phyloP scores from a whole-genome alignment of 1,139 yeast genomes.

The Magnusiomyces ingens region DNA sequence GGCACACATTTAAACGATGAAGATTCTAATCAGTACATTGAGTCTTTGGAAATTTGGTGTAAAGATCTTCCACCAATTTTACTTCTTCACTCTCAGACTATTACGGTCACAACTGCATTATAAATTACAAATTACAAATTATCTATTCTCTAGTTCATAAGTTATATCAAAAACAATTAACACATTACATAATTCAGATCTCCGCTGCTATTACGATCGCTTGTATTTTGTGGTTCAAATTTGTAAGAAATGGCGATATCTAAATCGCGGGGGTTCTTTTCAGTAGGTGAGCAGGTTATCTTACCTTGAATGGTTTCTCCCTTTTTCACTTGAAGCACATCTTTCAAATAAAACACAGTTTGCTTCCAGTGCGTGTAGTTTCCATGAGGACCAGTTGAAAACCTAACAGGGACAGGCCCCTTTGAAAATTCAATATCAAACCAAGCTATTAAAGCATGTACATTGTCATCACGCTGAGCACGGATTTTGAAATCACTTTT shows the following conservation, averaged over 20 bases:
- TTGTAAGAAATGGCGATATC: conserved; percentile 41
- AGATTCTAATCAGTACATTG: conserved; percentile 68
- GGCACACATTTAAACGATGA: conserved; percentile 69
- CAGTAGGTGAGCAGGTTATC: conserved; percentile 71
- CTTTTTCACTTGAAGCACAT: conserved; percentile 67
- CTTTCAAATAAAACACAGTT: conserved; percentile 84
- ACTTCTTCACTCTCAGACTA: conserved; percentile 80
- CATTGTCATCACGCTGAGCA: conserved; percentile 70
- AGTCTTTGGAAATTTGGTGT: conserved; percentile 73
- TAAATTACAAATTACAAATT: conserved; percentile 27
- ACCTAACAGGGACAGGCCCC: conserved; percentile 34
- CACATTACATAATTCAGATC: conserved; percentile 14
- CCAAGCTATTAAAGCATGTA: conserved; percentile 92
- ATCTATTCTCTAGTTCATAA: background rate
- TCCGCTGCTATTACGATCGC: conserved; percentile 8
- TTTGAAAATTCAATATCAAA: conserved; percentile 83
- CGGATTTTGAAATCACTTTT: conserved; percentile 56
- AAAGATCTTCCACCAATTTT: conserved; percentile 74
- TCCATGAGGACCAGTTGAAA: conserved; percentile 43
- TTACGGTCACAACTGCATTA: conserved; percentile 89
- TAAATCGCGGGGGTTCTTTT: conserved; percentile 65
- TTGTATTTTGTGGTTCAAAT: conserved; percentile 46
- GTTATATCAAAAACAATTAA: background rate
- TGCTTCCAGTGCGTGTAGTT: conserved; percentile 76
- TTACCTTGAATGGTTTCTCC: conserved; percentile 73